Base-by-base conservation (phyloP, 768 basidiomycete genomes). In the Boletellus emodensis region DNA sequence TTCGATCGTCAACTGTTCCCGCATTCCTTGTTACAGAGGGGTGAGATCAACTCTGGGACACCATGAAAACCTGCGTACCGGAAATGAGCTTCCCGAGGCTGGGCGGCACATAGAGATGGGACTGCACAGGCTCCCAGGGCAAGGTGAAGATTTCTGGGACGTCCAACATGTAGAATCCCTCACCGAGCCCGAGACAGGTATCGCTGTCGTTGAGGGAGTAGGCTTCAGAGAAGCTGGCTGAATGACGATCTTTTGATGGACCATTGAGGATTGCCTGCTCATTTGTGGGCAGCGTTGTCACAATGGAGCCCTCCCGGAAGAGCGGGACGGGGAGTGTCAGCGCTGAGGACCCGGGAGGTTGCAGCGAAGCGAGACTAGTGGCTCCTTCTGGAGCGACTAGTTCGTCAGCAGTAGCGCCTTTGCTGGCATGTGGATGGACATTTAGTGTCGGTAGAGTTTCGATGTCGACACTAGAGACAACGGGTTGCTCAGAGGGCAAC, bases 121-220 rank as follows among this genome's bases (percentile, higher is more conserved):
- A 54, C 22, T 52, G 30, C 41, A 61, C 52, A 6, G 67, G 55
- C n/a, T 65, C 61, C 71, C 71, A 71, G 6, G 72, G 71, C 15
- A 65, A 49, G 14, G 61, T 48, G 18, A 66, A 60, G 37, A 67
- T 52, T 14, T 73, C 72, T 2, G 63, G 61, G 22, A 67, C 26
- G 26, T 66, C 71, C 14, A 73, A 55, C 61, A 74, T 61, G 34
- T 66, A 54, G 45, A 73, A 74, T 41, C 62, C 65, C 40, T 40
- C 37, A 10, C 55, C 52, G 9, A 44, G 28, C 51, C 52, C 53
- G 10, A 52, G 40, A 7, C 43, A 18, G 18, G 37, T 43, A 13
- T 7, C 30, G 24, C 8, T 37, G 13, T 22, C 28, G 26, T 42
- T 56, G 12, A 39, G 6, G 24, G 44, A 24, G 22, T 4, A 26